Evolutionary conservation across 495 filamentous ascomycete genomes (phyloP).

Genomic region (Lasiosphaeris hirsuta): DNA sequence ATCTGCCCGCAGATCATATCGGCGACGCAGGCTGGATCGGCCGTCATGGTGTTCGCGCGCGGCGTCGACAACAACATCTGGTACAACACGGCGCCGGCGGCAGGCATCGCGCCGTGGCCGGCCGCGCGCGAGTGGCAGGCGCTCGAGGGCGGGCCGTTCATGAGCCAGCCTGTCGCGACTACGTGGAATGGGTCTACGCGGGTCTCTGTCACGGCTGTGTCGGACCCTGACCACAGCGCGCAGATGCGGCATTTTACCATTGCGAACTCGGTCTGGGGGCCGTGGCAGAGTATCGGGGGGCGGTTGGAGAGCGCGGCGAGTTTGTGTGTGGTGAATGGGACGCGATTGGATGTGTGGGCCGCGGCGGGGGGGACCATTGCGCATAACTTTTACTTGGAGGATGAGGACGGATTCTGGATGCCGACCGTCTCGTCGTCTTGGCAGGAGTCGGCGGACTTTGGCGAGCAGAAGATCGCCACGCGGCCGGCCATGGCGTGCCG

Average conservation of each 20-base stretch:
- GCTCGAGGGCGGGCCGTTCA: slow-evolving; percentile 10
- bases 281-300: slow-evolving; percentile 4
- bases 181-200: neutral
- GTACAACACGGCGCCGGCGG: slow-evolving; percentile 2
- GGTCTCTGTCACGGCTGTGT: slow-evolving; percentile 6
- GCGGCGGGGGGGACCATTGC: neutral
- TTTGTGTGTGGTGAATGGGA: neutral
- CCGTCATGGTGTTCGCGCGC: slow-evolving; percentile 6
- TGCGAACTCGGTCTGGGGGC: neutral
- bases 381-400: slow-evolving; percentile 2
- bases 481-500: slow-evolving; percentile 5
- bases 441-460: neutral
- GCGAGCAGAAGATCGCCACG: neutral
- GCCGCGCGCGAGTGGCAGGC: neutral
- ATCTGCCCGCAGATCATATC: slow-evolving; percentile 12
- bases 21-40: neutral
- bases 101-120: neutral
- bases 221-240: slow-evolving; percentile 1
- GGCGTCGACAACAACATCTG: slow-evolving; percentile 9
- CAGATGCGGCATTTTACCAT: neutral
- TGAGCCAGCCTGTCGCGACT: slow-evolving; percentile 9
- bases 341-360: slow-evolving; percentile 5
- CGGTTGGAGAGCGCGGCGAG: neutral
- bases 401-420: neutral
- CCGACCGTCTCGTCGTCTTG: neutral